phyloP scores from a whole-genome alignment of 23 red algal genomes.

The Gracilariopsis chorda region DNA sequence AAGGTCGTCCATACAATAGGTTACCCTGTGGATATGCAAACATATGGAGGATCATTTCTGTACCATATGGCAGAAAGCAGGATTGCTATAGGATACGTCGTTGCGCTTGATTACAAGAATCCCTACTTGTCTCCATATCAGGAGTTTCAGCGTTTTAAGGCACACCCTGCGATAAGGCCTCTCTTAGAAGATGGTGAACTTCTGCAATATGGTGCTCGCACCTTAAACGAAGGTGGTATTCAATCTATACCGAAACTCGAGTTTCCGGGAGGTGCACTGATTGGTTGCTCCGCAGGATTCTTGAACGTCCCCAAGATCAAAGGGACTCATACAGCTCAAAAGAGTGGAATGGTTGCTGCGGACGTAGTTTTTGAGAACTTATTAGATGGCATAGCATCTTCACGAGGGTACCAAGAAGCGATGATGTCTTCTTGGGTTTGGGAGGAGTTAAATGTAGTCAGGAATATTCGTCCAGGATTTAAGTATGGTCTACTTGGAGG shows the following conservation, averaged over 20 bases:
- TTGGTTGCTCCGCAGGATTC: conserved; percentile 97
- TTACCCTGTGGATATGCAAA: conserved; percentile 84
- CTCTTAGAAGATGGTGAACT: conserved; percentile 81
- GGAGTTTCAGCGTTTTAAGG: conserved; percentile 92
- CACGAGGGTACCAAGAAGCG: conserved; percentile 59
- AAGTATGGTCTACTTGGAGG: conserved; percentile 73
- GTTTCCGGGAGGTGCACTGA: conserved; percentile 93
- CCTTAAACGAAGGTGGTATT: conserved; percentile 89
- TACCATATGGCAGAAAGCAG: conserved; percentile 91
- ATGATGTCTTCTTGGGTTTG: conserved; percentile 78
- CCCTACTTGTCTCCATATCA: conserved; percentile 81
- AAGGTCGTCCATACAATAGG: conserved; percentile 81
- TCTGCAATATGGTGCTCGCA: conserved; percentile 91
- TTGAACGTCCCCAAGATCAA: conserved; percentile 99
- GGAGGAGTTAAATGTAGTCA: conserved; percentile 75
- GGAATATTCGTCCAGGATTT: conserved; percentile 95
- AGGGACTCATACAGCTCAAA: conserved; percentile 98
- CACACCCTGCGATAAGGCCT: conserved; percentile 62
- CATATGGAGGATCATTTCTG: conserved; percentile 94
- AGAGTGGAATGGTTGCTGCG: conserved; percentile 96
- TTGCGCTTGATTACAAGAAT: conserved; percentile 92
- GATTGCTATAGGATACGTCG: conserved; percentile 86
- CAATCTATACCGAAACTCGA: conserved; percentile 82
- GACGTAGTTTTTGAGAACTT: conserved; percentile 69
- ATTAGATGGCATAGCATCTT: background rate